phyloP scores from a whole-genome alignment of 2,329 filamentous ascomycete species.

The Pseudopithomyces chartarum region DNA sequence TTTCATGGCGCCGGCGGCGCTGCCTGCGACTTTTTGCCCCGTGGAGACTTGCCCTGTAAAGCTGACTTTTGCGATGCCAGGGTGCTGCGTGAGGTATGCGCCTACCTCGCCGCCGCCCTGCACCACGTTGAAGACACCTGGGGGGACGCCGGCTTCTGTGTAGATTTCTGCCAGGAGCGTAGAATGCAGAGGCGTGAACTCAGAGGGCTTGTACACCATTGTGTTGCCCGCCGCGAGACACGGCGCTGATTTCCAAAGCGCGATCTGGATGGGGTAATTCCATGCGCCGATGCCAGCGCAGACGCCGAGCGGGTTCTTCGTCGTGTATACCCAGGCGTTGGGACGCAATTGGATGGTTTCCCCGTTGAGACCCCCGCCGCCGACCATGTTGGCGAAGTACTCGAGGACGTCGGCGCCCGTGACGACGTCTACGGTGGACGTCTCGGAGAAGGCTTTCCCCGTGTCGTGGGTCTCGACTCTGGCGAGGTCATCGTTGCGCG shows the following conservation, averaged over 20 bases:
- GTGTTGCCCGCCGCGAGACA: constrained; percentile 86
- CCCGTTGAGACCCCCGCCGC: constrained; percentile 77
- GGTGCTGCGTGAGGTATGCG: constrained; percentile 73
- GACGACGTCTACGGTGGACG: constrained; percentile 79
- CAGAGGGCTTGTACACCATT: constrained; percentile 90
- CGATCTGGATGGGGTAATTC: constrained; percentile 93
- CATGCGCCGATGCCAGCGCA: constrained; percentile 88
- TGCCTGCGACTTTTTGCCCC: constrained; percentile 77
- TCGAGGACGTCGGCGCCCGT: constrained; percentile 86
- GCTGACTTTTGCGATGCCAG: constrained; percentile 78
- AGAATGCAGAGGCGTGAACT: constrained; percentile 84
- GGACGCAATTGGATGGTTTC: constrained; percentile 75
- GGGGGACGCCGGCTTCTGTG: constrained; percentile 76
- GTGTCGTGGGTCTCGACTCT: constrained; percentile 82
- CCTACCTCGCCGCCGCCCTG: constrained; percentile 81
- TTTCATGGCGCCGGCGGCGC: constrained; percentile 80
- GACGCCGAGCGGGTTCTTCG: constrained; percentile 80
- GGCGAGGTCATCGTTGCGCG: constrained; percentile 79
- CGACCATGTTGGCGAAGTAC: constrained; percentile 82
- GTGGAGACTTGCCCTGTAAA: constrained; percentile 89
- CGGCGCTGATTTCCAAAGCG: constrained; percentile 85
- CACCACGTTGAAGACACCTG: constrained; percentile 85
- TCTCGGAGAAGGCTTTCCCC: constrained; percentile 84
- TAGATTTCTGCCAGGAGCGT: constrained; percentile 77
- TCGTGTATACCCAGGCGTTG: constrained; percentile 82